These are phyloP conservation scores for Capsella bursapastoris DNA, from an alignment of 345 rosid species.

Conservation along the genomic window DNA sequence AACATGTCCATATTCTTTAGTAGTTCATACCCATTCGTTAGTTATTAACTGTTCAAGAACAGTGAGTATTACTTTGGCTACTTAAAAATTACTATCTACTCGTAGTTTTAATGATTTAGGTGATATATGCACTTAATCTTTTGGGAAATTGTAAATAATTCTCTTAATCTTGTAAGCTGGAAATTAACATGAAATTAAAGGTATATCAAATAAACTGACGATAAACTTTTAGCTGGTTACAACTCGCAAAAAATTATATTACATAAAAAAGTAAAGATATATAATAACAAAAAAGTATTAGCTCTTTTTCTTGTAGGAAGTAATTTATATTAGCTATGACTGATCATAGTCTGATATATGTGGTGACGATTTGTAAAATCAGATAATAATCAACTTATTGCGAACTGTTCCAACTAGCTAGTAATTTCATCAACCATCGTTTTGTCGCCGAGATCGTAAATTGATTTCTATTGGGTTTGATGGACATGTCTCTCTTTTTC, in stretches of 20 bases:
- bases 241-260: not conserved
- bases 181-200: not conserved
- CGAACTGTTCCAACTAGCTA: not conserved
- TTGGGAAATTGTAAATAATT: not conserved
- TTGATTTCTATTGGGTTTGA: not conserved
- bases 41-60: conserved; percentile 41
- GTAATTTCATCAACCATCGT: not conserved
- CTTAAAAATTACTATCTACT: too few relatives aligned
- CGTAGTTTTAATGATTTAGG: too few relatives aligned
- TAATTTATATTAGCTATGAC: not conserved
- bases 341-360: not conserved
- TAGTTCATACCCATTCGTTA: conserved; percentile 27
- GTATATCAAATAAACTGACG: not conserved
- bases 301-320: not conserved
- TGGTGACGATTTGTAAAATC: not conserved
- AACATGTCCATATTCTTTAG: conserved; percentile 10
- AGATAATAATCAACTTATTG: not conserved
- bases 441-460: not conserved
- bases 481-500: not conserved
- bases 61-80: not conserved
- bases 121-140: not conserved
- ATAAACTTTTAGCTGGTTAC: not conserved
- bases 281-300: not conserved
- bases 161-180: not conserved
- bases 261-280: not conserved